Conservation (phyloP, 1,139 yeast species). For the Yamadazyma aaseri region DNA sequence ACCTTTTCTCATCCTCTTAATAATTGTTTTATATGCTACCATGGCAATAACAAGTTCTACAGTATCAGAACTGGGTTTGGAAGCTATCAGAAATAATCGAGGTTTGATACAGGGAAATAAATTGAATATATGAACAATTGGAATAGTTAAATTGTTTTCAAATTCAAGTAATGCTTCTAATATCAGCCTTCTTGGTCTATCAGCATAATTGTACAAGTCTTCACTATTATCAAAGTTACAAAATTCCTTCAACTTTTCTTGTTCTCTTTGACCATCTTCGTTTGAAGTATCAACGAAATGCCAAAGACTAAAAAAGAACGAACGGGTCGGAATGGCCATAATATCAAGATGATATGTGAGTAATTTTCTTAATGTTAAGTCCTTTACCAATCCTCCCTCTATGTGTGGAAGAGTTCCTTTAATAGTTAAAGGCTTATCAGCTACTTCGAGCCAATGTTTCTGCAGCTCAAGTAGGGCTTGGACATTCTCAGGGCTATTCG, state of each 20-base stretch:
- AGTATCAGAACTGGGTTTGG: constrained; percentile 31
- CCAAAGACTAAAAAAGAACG: constrained; percentile 70
- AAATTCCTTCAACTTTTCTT: constrained; percentile 74
- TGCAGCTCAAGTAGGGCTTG: constrained; percentile 65
- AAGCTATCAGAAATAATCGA: constrained; percentile 51
- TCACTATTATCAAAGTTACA: constrained; percentile 70
- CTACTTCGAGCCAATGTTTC: constrained; percentile 64
- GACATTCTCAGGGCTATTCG: constrained; percentile 65
- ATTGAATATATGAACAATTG: constrained; percentile 72
- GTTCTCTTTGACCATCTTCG: constrained; percentile 55
- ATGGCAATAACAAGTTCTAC: constrained; percentile 75
- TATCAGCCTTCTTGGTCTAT: constrained; percentile 85
- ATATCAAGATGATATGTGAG: constrained; percentile 80
- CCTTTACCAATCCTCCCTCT: constrained; percentile 61
- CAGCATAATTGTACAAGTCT: constrained; percentile 84
- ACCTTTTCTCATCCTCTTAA: constrained; percentile 75
- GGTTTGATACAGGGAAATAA: constrained; percentile 78
- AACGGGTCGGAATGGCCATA: constrained; percentile 76
- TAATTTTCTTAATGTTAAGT: constrained; percentile 66
- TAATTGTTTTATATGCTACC: constrained; percentile 82
- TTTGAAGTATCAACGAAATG: constrained; percentile 64
- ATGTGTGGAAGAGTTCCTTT: constrained; percentile 28
- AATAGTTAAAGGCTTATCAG: constrained; percentile 53
- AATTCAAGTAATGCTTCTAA: constrained; percentile 84
- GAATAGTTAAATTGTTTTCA: constrained; percentile 63